Conservation (phyloP, 345 rosid genomes). For the Xanthoceras sorbifolium region DNA sequence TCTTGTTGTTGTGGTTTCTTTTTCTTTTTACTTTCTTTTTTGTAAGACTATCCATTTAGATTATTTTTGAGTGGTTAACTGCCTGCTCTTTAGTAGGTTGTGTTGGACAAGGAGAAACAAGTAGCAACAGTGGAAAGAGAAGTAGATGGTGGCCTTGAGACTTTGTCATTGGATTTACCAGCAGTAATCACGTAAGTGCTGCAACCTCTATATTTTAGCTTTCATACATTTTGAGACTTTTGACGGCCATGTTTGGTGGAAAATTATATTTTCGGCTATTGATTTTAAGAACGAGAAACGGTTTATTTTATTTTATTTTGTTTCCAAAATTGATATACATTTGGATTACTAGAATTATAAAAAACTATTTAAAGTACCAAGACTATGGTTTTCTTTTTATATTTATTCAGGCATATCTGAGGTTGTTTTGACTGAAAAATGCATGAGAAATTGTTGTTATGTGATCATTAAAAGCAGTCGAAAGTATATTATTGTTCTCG, state of each 20-base stretch:
- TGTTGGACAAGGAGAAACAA: conserved; percentile 70
- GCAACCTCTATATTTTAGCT: background rate
- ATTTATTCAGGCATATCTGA: background rate
- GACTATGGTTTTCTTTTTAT: background rate
- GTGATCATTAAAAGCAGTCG: background rate
- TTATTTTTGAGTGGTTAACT: conserved; percentile 14
- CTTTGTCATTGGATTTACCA: conserved; percentile 69
- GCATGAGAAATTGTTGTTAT: background rate
- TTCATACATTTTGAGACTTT: background rate
- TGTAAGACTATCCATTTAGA: background rate
- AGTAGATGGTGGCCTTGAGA: conserved; percentile 96
- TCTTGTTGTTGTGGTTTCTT: background rate
- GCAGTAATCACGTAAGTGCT: conserved; percentile 79
- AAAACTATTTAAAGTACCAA: background rate
- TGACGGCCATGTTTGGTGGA: background rate
- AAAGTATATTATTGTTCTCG: background rate
- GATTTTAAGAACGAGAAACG: background rate
- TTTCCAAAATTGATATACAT: background rate
- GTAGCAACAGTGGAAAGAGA: conserved; percentile 84
- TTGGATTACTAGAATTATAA: background rate
- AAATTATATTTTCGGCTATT: background rate
- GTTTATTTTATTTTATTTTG: background rate
- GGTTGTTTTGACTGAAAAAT: background rate
- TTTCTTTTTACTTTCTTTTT: background rate
- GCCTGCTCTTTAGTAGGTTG: conserved; percentile 60